A percentile compares a stretch with the other conserved stretches of the same genome.
phyloP scores from a whole-genome alignment of 805 yeast genomes.

The Yamadazyma olivae region DNA sequence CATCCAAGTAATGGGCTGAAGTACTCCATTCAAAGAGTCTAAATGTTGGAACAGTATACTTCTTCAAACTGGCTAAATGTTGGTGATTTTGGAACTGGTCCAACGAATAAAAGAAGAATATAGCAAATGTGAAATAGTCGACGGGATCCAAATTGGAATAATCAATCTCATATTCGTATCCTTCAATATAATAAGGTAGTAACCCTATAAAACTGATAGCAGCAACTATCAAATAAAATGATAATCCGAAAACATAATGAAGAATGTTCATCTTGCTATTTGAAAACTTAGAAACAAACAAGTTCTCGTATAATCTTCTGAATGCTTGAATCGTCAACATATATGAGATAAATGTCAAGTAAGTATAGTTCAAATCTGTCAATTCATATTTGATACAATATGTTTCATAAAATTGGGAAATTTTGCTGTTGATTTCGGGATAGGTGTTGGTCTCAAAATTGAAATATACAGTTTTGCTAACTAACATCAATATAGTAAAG shows the following conservation, averaged over 20 bases:
- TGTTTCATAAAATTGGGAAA: slow-evolving; percentile 1
- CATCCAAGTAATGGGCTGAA: slow-evolving; percentile 73
- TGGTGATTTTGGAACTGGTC: slow-evolving; percentile 54
- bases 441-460: slow-evolving; percentile 3
- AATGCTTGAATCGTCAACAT: slow-evolving; percentile 45
- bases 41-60: slow-evolving; percentile 54
- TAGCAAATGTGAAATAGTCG: slow-evolving; percentile 26
- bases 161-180: not conserved
- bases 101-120: slow-evolving; percentile 48
- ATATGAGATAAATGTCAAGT: slow-evolving; percentile 18
- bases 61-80: slow-evolving; percentile 45
- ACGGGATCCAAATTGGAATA: slow-evolving; percentile 6
- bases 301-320: slow-evolving; percentile 56
- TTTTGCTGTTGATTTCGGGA: slow-evolving; percentile 4
- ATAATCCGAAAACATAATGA: slow-evolving; percentile 65
- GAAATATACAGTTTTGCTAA: slow-evolving; percentile 1
- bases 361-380: slow-evolving; percentile 10
- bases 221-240: slow-evolving; percentile 53
- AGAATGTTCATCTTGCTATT: slow-evolving; percentile 57
- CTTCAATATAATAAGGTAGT: slow-evolving; percentile 15
- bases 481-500: slow-evolving; percentile 22
- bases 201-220: slow-evolving; percentile 26
- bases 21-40: slow-evolving; percentile 49
- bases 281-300: slow-evolving; percentile 46
- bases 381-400: slow-evolving; percentile 2